A percentile compares a stretch with the other conserved stretches of the same genome.
These are phyloP conservation scores for Candida frijolesensis DNA, from an alignment of 1,139 yeast species.

Conservation along the genomic window DNA sequence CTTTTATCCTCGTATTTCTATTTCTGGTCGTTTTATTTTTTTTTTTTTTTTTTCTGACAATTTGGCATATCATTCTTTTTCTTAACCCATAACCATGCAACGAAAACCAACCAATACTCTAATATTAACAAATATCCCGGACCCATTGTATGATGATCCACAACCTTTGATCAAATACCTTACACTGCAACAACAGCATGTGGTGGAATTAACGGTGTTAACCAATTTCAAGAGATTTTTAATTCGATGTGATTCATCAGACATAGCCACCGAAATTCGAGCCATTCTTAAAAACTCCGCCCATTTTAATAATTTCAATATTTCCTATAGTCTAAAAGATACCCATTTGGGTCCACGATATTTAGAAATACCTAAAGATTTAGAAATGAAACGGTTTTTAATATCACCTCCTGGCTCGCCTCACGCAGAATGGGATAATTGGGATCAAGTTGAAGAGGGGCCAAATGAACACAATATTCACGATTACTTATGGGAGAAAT, in stretches of 20 bases:
- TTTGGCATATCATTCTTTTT: neutral
- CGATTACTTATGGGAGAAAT: slow-evolving; percentile 47
- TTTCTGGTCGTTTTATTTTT: neutral
- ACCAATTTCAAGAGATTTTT: slow-evolving; percentile 38
- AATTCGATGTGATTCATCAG: slow-evolving; percentile 32
- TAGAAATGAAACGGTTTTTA: slow-evolving; percentile 40
- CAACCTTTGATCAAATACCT: slow-evolving; percentile 26
- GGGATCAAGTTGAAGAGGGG: slow-evolving; percentile 46
- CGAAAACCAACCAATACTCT: slow-evolving; percentile 41
- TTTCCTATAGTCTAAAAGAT: slow-evolving; percentile 40
- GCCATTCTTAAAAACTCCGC: slow-evolving; percentile 16
- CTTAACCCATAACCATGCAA: slow-evolving; percentile 4
- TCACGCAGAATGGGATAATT: slow-evolving; percentile 50
- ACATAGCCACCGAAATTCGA: slow-evolving; percentile 25
- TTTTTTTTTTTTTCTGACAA: neutral
- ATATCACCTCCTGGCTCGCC: slow-evolving; percentile 54
- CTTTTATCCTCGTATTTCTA: neutral
- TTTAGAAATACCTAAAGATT: slow-evolving; percentile 46
- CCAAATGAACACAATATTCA: slow-evolving; percentile 40
- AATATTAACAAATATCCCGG: slow-evolving; percentile 36
- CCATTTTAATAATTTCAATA: slow-evolving; percentile 20
- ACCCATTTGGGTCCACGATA: slow-evolving; percentile 31
- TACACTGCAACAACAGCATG: slow-evolving; percentile 24
- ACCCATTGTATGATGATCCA: slow-evolving; percentile 28
- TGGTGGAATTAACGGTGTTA: slow-evolving; percentile 40